Base-by-base conservation (phyloP, 1,284 basidiomycete species). In the Austroboletus novae-zelandiae region DNA sequence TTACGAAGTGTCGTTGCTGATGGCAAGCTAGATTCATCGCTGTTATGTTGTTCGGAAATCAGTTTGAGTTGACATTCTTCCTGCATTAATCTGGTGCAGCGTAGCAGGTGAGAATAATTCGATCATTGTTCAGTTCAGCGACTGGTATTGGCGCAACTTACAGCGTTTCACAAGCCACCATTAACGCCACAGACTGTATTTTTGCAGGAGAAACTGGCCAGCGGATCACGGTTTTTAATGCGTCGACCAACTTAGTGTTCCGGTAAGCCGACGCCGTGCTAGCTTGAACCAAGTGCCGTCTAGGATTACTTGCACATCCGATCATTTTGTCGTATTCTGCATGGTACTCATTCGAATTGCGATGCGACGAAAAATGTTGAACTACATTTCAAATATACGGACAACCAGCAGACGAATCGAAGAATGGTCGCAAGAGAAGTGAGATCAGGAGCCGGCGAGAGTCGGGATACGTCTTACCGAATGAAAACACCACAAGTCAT, bases 201-300 rank as follows among this genome's bases (percentile, higher is more conserved):
- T 70, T 61, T 46, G 55, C 58, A 10, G 41, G 45, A 8, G 44
- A 63, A 44, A 66, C 62, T 3, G 60, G 58, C 1, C 53, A 50
- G 23, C 70, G 70, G 69, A 67, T 71, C 51, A 67, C 63, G 8
- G 48, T 65, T 1, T 65, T 66, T 42, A 67, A 62, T 53, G 52
- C 60, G 0, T 54, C 60, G 4, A 66, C 62, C 7, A 70, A 70
- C 52, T 50, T 71, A 13, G 47, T 62, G 65, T 32, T 65, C 70
- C 10, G 52, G 70, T 71, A 44, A 47, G 58, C 17, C 10, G 7
- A 15, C 25, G 7, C 14, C n/a, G n/a, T n/a, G n/a, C n/a, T n/a
- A 17, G 20, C 29, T 9, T 14, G n/a, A n/a, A n/a, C n/a, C n/a
- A n/a, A n/a, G n/a, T n/a, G n/a, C n/a, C n/a, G 9, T 14, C 25